Percentiles rank a stretch among this genome's conserved stretches.
Conservation (phyloP, 352 stramenopile species). For the Pythium biforme region DNA sequence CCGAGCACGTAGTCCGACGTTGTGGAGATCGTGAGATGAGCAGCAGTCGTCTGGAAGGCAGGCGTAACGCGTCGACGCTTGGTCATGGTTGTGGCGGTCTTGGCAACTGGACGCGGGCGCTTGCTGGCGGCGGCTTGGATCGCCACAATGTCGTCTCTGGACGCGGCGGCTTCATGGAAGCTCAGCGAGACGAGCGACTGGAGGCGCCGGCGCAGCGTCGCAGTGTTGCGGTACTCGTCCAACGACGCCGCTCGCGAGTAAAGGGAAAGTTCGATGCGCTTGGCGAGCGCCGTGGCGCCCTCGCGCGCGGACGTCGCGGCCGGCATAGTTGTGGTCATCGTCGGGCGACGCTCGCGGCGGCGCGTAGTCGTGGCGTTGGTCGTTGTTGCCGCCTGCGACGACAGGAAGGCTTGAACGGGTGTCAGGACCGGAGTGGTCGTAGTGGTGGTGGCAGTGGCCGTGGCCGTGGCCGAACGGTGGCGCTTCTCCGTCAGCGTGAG, state of each 20-base stretch:
- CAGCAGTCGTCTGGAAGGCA: not conserved
- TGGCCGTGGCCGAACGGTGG: conserved; percentile 2
- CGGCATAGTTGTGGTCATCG: not conserved
- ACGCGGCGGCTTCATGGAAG: conserved; percentile 55
- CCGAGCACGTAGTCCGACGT: conserved; percentile 12
- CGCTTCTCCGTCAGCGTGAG: conserved; percentile 53
- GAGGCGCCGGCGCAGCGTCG: conserved; percentile 65
- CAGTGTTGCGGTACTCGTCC: conserved; percentile 66
- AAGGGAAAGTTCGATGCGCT: conserved; percentile 71
- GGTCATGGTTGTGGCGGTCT: not conserved
- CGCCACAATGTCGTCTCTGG: conserved; percentile 18
- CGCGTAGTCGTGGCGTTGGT: conserved; percentile 2
- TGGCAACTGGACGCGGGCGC: not conserved
- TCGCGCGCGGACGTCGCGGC: conserved; percentile 28
- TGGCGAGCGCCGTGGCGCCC: conserved; percentile 41
- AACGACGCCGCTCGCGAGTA: conserved; percentile 68
- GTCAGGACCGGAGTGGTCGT: not conserved
- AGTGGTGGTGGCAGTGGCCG: not conserved
- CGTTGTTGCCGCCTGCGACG: not conserved
- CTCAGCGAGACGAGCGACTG: conserved; percentile 70
- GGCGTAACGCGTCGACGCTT: conserved; percentile 43
- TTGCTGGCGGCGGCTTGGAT: not conserved
- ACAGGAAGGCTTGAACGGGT: conserved; percentile 11
- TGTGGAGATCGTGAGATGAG: not conserved
- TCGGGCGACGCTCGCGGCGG: conserved; percentile 17